Base-by-base conservation (phyloP, 2,329 filamentous ascomycete genomes). In the Exophiala sp. region DNA sequence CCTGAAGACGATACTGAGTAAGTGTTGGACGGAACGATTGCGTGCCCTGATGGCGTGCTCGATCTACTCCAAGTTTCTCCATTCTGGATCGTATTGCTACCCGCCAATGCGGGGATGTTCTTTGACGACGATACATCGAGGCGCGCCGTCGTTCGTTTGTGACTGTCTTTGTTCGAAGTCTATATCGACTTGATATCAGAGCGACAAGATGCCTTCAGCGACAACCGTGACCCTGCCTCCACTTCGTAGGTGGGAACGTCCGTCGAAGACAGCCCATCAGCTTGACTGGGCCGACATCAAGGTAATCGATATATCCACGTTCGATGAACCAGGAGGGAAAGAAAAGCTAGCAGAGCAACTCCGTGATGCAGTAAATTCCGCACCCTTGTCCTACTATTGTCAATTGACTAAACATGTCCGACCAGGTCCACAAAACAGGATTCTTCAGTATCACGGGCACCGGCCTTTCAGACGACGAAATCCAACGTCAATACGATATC, bases 361-460 rank as follows among this genome's bases (percentile, higher is more conserved):
- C 2, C 73, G 76, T 35, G 73, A 81, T 29, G 78, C 78, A 5
- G 48, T 51, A 11, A 10, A 29, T 33, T 24, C 39, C 9, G 18
- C n/a, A 3, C 9, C 35, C 11, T 29, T 10, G 21, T 6, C 16
- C 6, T 48, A 10, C 2, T 5, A 33, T 35, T 8, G 16, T 32
- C 11, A 46, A n/a, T 10, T 12, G 24, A 24, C n/a, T 8, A 29
- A 44, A 9, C 11, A n/a, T 46, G 43, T 33, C 33, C 24, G 24
- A 33, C 14, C 14, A 46, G 29, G 33, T 42, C 10, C 33, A 46
- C 10, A 47, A 47, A 11, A 36, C 32, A 29, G 65, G 65, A 0
- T 81, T 85, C 71, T 85, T 85, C 70, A 84, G 84, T 59, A 76
- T 85, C 29, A 78, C 75, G 53, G 82, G 83, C 66, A 82, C 79